Base-by-base conservation (phyloP, 768 basidiomycete species). In the Lentinula aciculospora region DNA sequence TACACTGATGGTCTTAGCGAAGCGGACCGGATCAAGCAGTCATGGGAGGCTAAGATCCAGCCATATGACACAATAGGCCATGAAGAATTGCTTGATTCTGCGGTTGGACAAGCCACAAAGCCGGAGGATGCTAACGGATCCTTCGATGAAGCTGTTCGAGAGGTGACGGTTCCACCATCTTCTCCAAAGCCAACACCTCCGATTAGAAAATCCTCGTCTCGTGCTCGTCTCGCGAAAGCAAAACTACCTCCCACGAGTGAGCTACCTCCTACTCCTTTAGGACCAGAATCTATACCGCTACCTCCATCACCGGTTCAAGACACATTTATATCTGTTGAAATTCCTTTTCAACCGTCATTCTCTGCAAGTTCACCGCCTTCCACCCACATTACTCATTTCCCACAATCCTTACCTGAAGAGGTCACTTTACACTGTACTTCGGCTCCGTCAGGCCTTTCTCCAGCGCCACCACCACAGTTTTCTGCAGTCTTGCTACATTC, bases 1-100 rank as follows among this genome's bases (percentile, higher is more conserved):
- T 54, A 36, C 17, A 25, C 57, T n/a, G 61, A 64, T 10, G 60
- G 61, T 23, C 49, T 69, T 10, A 76, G 79, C 13, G 81, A 80
- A 7, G 84, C 84, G 5, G 74, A 75, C 56, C 74, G 67, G 58
- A 72, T 86, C 64, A 85, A 82, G 66, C 70, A 76, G 45, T 74
- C 76, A 53, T 86, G 83, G 83, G 71, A 80, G 60, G 71, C 74
- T 2, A 71, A 67, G 59, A 78, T 80, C 60, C 65, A 63, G 25
- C 37, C 58, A 3, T 48, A 56, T 7, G 36, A 37, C 17, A 7
- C 13, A 49, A n/a, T 67, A 68, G 32, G 17, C 10, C 32, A 2
- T 5, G 9, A 44, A 28, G 60, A 60, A 3, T 60, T 60, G 3
- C 63, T 69, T 40, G 45, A 36, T 49, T 34, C 40, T 23, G 21